A percentile compares a stretch with the other conserved stretches of the same genome.
These are phyloP conservation scores for Sclerotinia glacialis DNA, from an alignment of 2,329 filamentous ascomycete species.

Conservation along the genomic window DNA sequence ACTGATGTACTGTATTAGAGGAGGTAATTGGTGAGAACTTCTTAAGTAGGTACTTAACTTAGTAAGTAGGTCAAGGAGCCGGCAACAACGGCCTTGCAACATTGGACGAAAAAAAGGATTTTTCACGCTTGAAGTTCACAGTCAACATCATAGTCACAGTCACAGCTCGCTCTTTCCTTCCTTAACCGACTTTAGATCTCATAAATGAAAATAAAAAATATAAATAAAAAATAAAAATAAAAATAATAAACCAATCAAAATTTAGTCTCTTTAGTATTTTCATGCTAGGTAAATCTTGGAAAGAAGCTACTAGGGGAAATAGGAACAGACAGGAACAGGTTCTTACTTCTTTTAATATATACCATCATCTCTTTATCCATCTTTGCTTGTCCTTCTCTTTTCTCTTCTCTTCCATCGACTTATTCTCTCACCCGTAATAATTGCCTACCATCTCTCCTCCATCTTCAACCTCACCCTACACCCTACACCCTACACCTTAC, in stretches of 20 bases:
- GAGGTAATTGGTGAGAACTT: too few relatives aligned
- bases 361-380: background rate
- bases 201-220: too few relatives aligned
- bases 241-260: too few relatives aligned
- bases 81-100: slow-evolving; percentile 1
- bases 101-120: background rate
- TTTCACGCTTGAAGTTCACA: background rate
- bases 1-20: too few relatives aligned
- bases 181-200: too few relatives aligned
- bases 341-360: slow-evolving; percentile 7
- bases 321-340: too few relatives aligned
- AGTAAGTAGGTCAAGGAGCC: slow-evolving; percentile 5
- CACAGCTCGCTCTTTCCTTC: background rate
- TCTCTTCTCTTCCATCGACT: background rate
- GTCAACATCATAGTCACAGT: too few relatives aligned
- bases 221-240: too few relatives aligned
- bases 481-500: background rate
- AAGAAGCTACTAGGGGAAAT: background rate
- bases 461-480: background rate
- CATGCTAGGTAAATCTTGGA: too few relatives aligned
- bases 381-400: background rate
- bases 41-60: too few relatives aligned
- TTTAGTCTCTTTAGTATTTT: too few relatives aligned
- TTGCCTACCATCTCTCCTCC: slow-evolving; percentile 2
- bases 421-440: background rate